phyloP scores from a whole-genome alignment of 1,139 yeast species.

The Meyerozyma smithsonii region DNA sequence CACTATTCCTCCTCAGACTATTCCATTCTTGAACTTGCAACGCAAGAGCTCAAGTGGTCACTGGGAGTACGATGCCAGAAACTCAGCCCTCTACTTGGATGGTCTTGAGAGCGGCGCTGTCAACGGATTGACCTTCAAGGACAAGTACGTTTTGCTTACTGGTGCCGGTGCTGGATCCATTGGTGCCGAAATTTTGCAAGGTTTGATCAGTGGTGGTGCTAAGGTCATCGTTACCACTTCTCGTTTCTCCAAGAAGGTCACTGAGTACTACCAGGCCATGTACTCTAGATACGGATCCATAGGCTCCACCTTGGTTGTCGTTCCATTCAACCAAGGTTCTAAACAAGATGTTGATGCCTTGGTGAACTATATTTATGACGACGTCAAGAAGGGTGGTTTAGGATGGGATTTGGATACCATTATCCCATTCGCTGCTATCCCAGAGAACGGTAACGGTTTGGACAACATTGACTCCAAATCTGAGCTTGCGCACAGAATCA shows the following conservation, averaged over 20 bases:
- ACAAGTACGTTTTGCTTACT: constrained; percentile 84
- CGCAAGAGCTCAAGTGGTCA: constrained; percentile 63
- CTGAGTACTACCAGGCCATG: constrained; percentile 91
- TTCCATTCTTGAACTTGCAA: constrained; percentile 93
- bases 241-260: constrained; percentile 87
- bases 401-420: constrained; percentile 98
- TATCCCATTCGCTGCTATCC: constrained; percentile 97
- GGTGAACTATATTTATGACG: constrained; percentile 80
- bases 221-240: constrained; percentile 95
- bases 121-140: constrained; percentile 85
- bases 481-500: constrained; percentile 96
- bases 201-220: constrained; percentile 96
- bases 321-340: constrained; percentile 98
- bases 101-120: constrained; percentile 91
- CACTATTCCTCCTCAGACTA: constrained; percentile 73
- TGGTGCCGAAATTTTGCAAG: constrained; percentile 96
- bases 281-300: constrained; percentile 90
- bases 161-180: constrained; percentile 99
- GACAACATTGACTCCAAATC: constrained; percentile 91
- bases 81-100: constrained; percentile 77
- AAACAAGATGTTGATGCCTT: constrained; percentile 88
- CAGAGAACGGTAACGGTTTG: constrained; percentile 95
- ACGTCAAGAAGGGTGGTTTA: constrained; percentile 78
- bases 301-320: constrained; percentile 89
- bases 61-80: constrained; percentile 80